Evolutionary conservation across 495 filamentous ascomycete species (phyloP).

Genomic region (Gamarada debralockiae): DNA sequence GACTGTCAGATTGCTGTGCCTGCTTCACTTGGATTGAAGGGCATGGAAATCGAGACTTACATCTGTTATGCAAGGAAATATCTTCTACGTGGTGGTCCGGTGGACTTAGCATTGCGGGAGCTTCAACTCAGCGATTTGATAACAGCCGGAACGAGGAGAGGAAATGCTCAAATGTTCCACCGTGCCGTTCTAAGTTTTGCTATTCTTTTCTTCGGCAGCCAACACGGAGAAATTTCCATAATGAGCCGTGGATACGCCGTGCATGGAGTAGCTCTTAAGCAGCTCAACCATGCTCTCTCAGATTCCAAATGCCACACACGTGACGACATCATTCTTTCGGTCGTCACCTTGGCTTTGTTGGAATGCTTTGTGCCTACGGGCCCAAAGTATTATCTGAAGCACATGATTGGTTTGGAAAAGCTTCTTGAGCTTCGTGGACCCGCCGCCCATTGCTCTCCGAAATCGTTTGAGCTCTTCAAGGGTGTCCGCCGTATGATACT

Average conservation of each 20-base stretch:
- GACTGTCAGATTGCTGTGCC: background rate
- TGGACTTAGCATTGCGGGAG: slow-evolving; percentile 1
- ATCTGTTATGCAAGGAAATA: slow-evolving; percentile 4
- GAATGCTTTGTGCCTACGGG: background rate
- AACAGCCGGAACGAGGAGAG: background rate
- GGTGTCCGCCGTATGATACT: background rate
- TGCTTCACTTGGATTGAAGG: background rate
- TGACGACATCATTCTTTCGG: background rate
- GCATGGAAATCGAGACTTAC: background rate
- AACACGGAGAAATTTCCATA: background rate
- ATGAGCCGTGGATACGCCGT: background rate
- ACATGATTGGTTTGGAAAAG: background rate
- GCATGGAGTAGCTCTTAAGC: background rate
- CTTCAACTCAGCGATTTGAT: background rate
- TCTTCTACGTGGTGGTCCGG: slow-evolving; percentile 1
- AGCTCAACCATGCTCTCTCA: slow-evolving; percentile 3
- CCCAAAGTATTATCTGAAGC: background rate
- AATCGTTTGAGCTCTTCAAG: background rate
- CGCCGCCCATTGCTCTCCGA: background rate
- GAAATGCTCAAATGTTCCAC: background rate
- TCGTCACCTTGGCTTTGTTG: background rate
- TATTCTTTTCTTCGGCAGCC: slow-evolving; percentile 1
- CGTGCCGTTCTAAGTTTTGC: slow-evolving; percentile 1
- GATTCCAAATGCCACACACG: background rate
- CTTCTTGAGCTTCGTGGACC: background rate